Percentiles rank a stretch among this genome's conserved stretches.
These are phyloP conservation scores for Catunica adiposa DNA, from an alignment of 2,329 filamentous ascomycete species.

Conservation along the genomic window DNA sequence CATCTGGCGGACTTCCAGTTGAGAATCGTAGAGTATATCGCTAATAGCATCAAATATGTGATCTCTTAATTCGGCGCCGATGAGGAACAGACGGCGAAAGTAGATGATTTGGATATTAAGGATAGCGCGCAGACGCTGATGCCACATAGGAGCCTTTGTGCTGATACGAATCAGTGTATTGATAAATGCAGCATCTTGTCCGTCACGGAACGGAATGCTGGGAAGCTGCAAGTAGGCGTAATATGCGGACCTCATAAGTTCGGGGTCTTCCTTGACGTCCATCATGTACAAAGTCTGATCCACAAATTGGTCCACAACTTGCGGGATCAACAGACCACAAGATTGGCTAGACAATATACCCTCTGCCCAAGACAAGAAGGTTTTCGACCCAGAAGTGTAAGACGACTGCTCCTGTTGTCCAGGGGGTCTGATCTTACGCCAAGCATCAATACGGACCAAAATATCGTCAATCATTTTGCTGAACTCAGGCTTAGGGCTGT, in stretches of 20 bases:
- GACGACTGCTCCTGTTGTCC: conserved; percentile 86
- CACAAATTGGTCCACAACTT: conserved; percentile 81
- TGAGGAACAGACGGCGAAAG: conserved; percentile 87
- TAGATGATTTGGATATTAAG: conserved; percentile 99
- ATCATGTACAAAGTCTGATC: conserved; percentile 97
- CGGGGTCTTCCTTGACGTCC: conserved; percentile 97
- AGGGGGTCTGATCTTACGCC: conserved; percentile 68
- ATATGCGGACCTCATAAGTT: conserved; percentile 85
- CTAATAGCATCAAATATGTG: conserved; percentile 83
- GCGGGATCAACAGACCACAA: conserved; percentile 75
- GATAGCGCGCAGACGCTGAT: conserved; percentile 82
- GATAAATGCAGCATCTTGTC: conserved; percentile 74
- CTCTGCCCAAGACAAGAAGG: conserved; percentile 87
- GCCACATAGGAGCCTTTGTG: conserved; percentile 71
- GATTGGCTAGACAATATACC: conserved; percentile 80
- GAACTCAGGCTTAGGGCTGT: conserved; percentile 62
- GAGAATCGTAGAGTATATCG: conserved; percentile 78
- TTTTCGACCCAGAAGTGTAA: conserved; percentile 94
- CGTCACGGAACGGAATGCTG: conserved; percentile 80
- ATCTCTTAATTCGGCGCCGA: conserved; percentile 56
- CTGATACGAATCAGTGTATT: conserved; percentile 76
- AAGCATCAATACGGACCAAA: conserved; percentile 65
- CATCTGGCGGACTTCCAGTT: conserved; percentile 85
- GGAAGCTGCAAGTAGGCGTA: conserved; percentile 93
- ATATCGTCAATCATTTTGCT: conserved; percentile 53